Conservation (phyloP, 495 filamentous ascomycete species). For the Aspergillus saccharolyticus region DNA sequence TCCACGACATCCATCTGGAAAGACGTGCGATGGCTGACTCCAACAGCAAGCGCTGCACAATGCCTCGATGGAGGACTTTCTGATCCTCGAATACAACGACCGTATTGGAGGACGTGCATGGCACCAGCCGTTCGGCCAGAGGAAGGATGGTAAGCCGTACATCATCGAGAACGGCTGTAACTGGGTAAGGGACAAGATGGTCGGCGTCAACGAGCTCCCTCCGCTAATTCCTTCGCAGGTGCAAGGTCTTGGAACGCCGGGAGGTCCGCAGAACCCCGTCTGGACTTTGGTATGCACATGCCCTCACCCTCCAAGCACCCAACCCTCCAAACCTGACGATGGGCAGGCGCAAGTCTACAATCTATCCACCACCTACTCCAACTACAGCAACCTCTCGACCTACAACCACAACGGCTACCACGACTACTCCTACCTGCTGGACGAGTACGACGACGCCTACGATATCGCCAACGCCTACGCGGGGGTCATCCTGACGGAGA, state of each 20-base stretch:
- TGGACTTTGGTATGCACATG: slow-evolving; percentile 52
- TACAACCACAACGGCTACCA: slow-evolving; percentile 51
- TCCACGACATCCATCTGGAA: neutral
- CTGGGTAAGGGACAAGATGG: slow-evolving; percentile 40
- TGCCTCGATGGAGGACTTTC: slow-evolving; percentile 58
- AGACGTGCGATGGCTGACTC: slow-evolving; percentile 5
- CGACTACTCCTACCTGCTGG: slow-evolving; percentile 47
- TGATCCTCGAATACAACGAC: slow-evolving; percentile 63
- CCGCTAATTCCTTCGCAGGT: slow-evolving; percentile 30
- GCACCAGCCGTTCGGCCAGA: slow-evolving; percentile 52
- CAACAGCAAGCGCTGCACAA: slow-evolving; percentile 57
- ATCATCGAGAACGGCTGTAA: slow-evolving; percentile 61
- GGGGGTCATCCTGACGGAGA: slow-evolving; percentile 51
- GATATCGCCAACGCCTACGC: slow-evolving; percentile 46
- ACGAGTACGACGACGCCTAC: slow-evolving; percentile 50
- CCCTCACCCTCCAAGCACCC: neutral
- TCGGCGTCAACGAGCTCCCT: neutral
- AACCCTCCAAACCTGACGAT: neutral
- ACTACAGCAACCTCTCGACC: slow-evolving; percentile 55
- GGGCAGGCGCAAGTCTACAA: slow-evolving; percentile 55
- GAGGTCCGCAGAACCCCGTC: slow-evolving; percentile 54
- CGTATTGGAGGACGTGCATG: slow-evolving; percentile 57
- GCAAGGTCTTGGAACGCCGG: slow-evolving; percentile 52
- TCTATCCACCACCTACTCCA: slow-evolving; percentile 54
- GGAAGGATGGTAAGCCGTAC: slow-evolving; percentile 47